Percentiles rank a stretch among this genome's conserved stretches.
Conservation (phyloP, 441 rosid species). For the Croton setiger region DNA sequence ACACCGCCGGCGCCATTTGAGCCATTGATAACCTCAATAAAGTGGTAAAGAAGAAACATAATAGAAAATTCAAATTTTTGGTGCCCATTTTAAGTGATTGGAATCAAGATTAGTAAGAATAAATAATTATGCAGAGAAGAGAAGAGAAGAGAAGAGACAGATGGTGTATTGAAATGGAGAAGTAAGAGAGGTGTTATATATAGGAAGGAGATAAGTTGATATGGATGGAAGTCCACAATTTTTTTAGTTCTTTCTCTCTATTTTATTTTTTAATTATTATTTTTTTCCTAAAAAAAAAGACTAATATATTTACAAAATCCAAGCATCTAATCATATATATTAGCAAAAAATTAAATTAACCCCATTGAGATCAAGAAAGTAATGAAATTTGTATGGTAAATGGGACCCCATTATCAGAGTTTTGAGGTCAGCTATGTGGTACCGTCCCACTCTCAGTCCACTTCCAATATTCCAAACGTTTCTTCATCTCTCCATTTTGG, state of each 20-base stretch:
- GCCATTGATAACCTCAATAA: background rate
- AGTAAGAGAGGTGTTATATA: background rate
- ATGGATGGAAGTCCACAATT: background rate
- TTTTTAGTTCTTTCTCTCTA: background rate
- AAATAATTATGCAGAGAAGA: background rate
- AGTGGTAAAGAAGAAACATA: background rate
- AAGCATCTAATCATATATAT: too few relatives aligned
- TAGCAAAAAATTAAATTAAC: too few relatives aligned
- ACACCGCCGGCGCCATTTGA: conserved; percentile 40
- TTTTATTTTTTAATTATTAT: too few relatives aligned
- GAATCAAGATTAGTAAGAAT: too few relatives aligned
- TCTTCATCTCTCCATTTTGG: too few relatives aligned
- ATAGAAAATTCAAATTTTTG: background rate
- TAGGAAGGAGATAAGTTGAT: background rate
- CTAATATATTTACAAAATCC: too few relatives aligned
- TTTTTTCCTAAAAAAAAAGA: too few relatives aligned
- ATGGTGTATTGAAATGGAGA: too few relatives aligned
- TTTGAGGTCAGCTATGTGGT: background rate
- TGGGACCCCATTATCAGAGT: background rate
- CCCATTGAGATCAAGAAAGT: too few relatives aligned
- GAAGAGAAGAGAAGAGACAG: too few relatives aligned
- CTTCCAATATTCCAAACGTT: background rate
- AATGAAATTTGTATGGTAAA: too few relatives aligned
- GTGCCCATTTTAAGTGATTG: background rate
- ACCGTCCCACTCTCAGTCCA: conserved; percentile 1